Base-by-base conservation (phyloP, 2,329 filamentous ascomycete genomes). In the Colletotrichum liaoningense region DNA sequence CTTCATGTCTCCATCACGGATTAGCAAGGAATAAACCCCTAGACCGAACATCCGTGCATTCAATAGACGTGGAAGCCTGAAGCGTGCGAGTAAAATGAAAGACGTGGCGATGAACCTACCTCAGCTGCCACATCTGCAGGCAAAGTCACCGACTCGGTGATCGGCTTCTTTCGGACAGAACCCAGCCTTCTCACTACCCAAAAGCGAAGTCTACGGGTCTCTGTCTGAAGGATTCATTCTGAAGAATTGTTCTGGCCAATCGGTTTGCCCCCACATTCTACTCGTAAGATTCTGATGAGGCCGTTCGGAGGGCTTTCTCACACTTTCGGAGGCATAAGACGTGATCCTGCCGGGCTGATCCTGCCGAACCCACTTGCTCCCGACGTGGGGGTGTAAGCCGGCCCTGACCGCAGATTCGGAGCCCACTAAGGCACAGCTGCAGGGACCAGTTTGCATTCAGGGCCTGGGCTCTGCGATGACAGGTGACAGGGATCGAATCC, bases 271-370 rank as follows among this genome's bases (percentile, higher is more conserved):
- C 35, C 56, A 12, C 3, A 12, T 24, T 22, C 11, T 49, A 22
- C 42, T 49, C 19, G 19, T 12, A 12, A 35, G 19, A 14, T 24
- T 11, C 30, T 22, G 2, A 38, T 22, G 5, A 59, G 30, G 30
- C 28, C 33, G 7, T 59, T 59, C 56, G 56, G 56, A 59, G 56
- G 56, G 8, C 56, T 59, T 59, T 59, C 30, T 59, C 56, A 35
- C 28, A 22, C 16, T 19, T 59, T 59, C 56, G 56, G 56, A 59
- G 19, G 56, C 56, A 59, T 59, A 59, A 59, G 19, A 9, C 19
- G 56, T 11, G 19, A 26, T 38, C 56, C 56, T 59, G 30, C 30
- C 28, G 28, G 35, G 56, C n/a, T n/a, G 4, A 58, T 35, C 30
- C 56, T 58, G 30, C 56, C 30, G 19, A 59, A 30, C 12, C 30